Percentiles rank a stretch among this genome's conserved stretches.
Conservation (phyloP, 2,329 filamentous ascomycete species). For the Didymella pinodella region DNA sequence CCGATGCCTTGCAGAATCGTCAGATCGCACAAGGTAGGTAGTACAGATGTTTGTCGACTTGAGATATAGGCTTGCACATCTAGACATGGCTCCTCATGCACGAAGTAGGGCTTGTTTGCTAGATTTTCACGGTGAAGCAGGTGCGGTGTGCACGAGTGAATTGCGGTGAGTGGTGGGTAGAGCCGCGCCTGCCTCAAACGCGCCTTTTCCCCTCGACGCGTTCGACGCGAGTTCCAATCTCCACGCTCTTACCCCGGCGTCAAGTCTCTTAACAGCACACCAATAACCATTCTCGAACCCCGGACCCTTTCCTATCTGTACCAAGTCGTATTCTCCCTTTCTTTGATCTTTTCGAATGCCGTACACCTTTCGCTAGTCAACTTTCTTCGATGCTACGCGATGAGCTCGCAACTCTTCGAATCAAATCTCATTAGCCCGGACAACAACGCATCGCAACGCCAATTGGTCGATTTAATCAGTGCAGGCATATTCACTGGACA, state of each 20-base stretch:
- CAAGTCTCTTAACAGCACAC: slow-evolving; percentile 17
- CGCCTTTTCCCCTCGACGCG: slow-evolving; percentile 17
- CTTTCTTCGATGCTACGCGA: slow-evolving; percentile 13
- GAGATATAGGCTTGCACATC: not conserved
- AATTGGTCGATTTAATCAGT: slow-evolving; percentile 30
- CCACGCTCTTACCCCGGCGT: slow-evolving; percentile 20
- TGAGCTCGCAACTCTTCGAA: slow-evolving; percentile 30
- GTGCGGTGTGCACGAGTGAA: slow-evolving; percentile 6
- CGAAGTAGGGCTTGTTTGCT: slow-evolving; percentile 4
- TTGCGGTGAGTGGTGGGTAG: slow-evolving; percentile 21
- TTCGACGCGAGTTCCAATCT: slow-evolving; percentile 14
- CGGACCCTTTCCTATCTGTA: slow-evolving; percentile 6
- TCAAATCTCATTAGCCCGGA: slow-evolving; percentile 35
- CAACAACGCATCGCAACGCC: slow-evolving; percentile 26
- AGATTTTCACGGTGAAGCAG: slow-evolving; percentile 4
- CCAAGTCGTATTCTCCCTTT: slow-evolving; percentile 2
- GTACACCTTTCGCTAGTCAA: not conserved
- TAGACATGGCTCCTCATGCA: not conserved
- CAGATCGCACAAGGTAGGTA: slow-evolving; percentile 5
- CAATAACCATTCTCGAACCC: slow-evolving; percentile 7
- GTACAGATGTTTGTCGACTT: not conserved
- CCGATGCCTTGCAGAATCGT: not conserved
- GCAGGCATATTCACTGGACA: slow-evolving; percentile 19
- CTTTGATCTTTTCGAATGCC: slow-evolving; percentile 15
- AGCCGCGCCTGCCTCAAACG: slow-evolving; percentile 28